Base-by-base conservation (phyloP, 1,284 basidiomycete genomes). In the Marasmius sp. region DNA sequence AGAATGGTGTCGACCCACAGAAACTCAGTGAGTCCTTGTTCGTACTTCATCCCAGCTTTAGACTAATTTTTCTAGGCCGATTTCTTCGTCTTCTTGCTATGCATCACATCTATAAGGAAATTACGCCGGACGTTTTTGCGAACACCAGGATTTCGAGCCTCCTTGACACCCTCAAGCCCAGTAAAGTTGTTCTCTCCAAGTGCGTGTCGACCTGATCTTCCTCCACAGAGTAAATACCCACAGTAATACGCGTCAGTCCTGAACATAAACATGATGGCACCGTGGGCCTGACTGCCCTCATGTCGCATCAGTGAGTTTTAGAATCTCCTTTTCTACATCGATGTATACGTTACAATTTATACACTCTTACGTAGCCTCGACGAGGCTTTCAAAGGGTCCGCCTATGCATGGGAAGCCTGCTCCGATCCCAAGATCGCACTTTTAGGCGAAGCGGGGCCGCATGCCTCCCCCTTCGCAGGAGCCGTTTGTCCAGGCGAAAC, bases 31-130 rank as follows among this genome's bases (percentile, higher is more conserved):
- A 37, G 64, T 50, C 11, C 20, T 12, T n/a, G 11, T 12, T 6
- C 41, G 6, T 22, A 20, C 3, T 34, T 16, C 14, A 6, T 14
- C 33, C 27, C 16, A 55, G 18, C 41, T 48, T 38, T 27, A 50
- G 16, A 27, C 27, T 60, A 11, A 50, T 33, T 6, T 37, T 36
- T 37, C 80, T 27, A 27, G 79, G 69, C 18, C 77, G 78, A 3
- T 66, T 76, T 60, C 65, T 82, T 2, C 74, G 81, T 34, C 67
- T 74, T 16, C 71, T 81, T 3, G 77, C 78, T 0, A 75, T 75
- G 0, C 71, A 78, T 60, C 75, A 82, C 61, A 71, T 82, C 51
- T 82, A 78, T 60, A 62, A 61, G 6, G 81, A 84, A 64, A 65
- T 80, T 0, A 54, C 61, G 4, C 80, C 79, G 1, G 73, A 81